Evolutionary conservation across 83 land plant species (phyloP).

Genomic region (Thuja plicata): DNA sequence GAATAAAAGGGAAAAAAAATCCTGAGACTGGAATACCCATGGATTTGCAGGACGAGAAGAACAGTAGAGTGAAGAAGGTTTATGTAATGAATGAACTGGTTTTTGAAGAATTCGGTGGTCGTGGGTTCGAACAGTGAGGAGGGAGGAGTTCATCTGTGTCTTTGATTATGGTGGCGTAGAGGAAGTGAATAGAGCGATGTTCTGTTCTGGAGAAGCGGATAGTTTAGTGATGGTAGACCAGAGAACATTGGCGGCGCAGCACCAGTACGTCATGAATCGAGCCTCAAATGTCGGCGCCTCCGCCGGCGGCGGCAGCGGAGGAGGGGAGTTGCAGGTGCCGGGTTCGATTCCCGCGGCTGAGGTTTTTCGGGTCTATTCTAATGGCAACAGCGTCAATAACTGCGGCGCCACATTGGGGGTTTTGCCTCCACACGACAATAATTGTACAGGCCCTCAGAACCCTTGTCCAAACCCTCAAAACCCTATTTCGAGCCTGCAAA

Average conservation of each 20-base stretch:
- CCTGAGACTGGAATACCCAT: background rate
- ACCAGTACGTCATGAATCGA: background rate
- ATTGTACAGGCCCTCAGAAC: background rate
- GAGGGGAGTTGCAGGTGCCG: slow-evolving; percentile 5
- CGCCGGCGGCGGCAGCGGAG: background rate
- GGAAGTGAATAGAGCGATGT: background rate
- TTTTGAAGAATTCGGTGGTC: background rate
- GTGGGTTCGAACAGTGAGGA: background rate
- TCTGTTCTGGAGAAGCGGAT: background rate
- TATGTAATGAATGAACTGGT: background rate
- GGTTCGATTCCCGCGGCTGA: background rate
- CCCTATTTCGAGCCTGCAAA: background rate
- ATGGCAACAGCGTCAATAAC: background rate
- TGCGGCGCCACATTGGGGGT: background rate
- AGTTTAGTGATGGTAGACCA: background rate
- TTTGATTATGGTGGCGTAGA: background rate
- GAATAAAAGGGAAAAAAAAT: background rate
- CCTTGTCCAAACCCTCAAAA: background rate
- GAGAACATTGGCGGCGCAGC: slow-evolving; percentile 1
- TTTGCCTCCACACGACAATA: background rate
- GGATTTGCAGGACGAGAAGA: background rate
- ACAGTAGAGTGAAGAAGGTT: background rate
- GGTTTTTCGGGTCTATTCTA: background rate
- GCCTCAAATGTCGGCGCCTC: background rate
- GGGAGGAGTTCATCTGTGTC: background rate